phyloP scores from a whole-genome alignment of 768 basidiomycete species.

The Mycena leptocephala region DNA sequence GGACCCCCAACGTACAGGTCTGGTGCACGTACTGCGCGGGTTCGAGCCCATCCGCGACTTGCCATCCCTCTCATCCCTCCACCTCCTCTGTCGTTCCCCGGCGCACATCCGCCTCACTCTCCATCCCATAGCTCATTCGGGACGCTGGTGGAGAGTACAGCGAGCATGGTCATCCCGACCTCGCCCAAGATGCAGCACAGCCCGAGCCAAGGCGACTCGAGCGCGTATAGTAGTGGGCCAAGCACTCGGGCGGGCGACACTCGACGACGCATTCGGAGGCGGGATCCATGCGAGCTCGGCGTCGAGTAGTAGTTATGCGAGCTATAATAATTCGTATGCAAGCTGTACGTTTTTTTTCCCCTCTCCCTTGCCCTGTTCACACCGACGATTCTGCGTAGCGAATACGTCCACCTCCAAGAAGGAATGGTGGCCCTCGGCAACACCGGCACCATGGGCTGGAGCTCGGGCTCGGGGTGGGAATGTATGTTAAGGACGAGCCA shows the following conservation, averaged over 20 bases:
- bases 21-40: too few relatives aligned
- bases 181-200: neutral
- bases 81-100: neutral
- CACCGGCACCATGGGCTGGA: too few relatives aligned
- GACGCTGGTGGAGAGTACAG: neutral
- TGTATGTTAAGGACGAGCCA: constrained; percentile 40
- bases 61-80: too few relatives aligned
- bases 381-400: too few relatives aligned
- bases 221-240: neutral
- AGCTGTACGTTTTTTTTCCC: neutral
- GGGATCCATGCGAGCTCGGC: constrained; percentile 19
- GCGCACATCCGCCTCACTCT: neutral
- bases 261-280: neutral
- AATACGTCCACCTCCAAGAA: too few relatives aligned
- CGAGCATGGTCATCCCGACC: neutral
- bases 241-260: neutral
- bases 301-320: neutral
- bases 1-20: too few relatives aligned
- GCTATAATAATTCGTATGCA: constrained; percentile 10
- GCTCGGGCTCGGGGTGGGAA: too few relatives aligned
- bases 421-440: too few relatives aligned
- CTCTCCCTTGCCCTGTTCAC: neutral
- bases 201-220: neutral
- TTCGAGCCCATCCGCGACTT: too few relatives aligned
- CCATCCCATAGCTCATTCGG: neutral